phyloP scores from a whole-genome alignment of 2,329 filamentous ascomycete species.

The Cercospora nicotianae region DNA sequence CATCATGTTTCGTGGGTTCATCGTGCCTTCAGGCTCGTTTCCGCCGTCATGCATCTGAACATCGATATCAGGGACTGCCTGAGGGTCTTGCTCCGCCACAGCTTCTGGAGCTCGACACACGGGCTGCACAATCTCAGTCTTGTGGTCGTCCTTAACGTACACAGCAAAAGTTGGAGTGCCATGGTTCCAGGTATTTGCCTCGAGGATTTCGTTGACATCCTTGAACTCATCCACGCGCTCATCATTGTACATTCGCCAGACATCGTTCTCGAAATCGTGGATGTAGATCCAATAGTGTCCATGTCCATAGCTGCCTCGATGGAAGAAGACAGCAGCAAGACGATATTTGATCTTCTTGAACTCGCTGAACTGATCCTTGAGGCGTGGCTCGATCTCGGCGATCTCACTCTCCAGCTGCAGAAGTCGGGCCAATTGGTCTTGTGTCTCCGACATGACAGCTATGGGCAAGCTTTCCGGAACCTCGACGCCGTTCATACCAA shows the following conservation, averaged over 20 bases:
- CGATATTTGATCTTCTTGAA: slow-evolving; percentile 70
- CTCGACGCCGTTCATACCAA: slow-evolving; percentile 43
- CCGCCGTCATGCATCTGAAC: slow-evolving; percentile 5
- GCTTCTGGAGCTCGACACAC: slow-evolving; percentile 37
- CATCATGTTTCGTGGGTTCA: not conserved
- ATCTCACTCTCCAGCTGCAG: slow-evolving; percentile 44
- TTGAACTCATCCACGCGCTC: slow-evolving; percentile 68
- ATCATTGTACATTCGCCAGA: slow-evolving; percentile 97
- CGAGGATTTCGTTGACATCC: slow-evolving; percentile 62
- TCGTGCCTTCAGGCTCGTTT: not conserved
- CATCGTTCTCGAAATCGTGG: slow-evolving; percentile 74
- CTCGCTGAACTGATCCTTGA: slow-evolving; percentile 61
- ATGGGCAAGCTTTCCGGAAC: slow-evolving; percentile 45
- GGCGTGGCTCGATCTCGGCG: slow-evolving; percentile 49
- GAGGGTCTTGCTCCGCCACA: slow-evolving; percentile 6
- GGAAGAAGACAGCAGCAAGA: slow-evolving; percentile 90
- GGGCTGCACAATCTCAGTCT: slow-evolving; percentile 57
- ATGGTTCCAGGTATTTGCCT: slow-evolving; percentile 59
- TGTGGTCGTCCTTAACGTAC: slow-evolving; percentile 70
- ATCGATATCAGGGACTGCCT: not conserved
- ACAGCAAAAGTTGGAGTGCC: slow-evolving; percentile 83
- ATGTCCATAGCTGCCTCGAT: slow-evolving; percentile 63
- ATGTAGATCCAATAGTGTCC: slow-evolving; percentile 99
- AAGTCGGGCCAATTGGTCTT: slow-evolving; percentile 50
- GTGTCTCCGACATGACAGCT: slow-evolving; percentile 49